These are phyloP conservation scores for Blastocrithidia nonstop DNA, from an alignment of 208 protist genomes.

Conservation along the genomic window DNA sequence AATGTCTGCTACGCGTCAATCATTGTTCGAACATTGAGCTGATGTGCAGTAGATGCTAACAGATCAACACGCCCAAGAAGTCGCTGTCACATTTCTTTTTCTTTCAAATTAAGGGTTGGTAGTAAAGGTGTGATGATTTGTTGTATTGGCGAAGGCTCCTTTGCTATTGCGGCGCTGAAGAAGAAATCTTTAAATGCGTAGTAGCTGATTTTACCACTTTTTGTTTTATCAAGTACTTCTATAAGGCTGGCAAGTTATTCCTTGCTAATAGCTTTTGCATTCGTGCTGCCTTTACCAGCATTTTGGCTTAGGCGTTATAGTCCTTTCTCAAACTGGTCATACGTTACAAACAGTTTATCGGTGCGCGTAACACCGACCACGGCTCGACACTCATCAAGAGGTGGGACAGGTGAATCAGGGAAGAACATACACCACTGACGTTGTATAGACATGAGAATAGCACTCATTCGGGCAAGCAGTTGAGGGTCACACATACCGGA, in stretches of 20 bases:
- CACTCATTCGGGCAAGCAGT: constrained; percentile 78
- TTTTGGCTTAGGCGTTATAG: constrained; percentile 16
- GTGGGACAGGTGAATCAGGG: constrained; percentile 36
- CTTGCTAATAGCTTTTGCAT: constrained; percentile 18
- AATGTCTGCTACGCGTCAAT: constrained; percentile 96
- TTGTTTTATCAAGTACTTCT: constrained; percentile 37
- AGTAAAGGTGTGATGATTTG: constrained; percentile 37
- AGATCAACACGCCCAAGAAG: constrained; percentile 42
- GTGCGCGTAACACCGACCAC: constrained; percentile 58
- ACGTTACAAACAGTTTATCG: constrained; percentile 43
- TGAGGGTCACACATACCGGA: constrained; percentile 85
- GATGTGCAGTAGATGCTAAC: constrained; percentile 52
- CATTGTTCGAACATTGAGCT: constrained; percentile 69
- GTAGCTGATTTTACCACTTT: constrained; percentile 72
- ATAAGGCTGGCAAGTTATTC: constrained; percentile 37
- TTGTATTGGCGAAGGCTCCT: constrained; percentile 39
- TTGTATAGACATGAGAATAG: constrained; percentile 78
- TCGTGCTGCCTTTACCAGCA: too few relatives aligned
- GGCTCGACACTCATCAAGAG: constrained; percentile 78
- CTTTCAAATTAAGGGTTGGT: constrained; percentile 43
- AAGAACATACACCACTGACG: constrained; percentile 71
- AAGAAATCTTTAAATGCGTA: constrained; percentile 76
- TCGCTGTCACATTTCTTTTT: constrained; percentile 65
- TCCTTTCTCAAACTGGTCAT: constrained; percentile 45
- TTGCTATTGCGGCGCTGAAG: constrained; percentile 47